These are phyloP conservation scores for Epichloe uncinata DNA, from an alignment of 2,329 filamentous ascomycete species.

Conservation along the genomic window DNA sequence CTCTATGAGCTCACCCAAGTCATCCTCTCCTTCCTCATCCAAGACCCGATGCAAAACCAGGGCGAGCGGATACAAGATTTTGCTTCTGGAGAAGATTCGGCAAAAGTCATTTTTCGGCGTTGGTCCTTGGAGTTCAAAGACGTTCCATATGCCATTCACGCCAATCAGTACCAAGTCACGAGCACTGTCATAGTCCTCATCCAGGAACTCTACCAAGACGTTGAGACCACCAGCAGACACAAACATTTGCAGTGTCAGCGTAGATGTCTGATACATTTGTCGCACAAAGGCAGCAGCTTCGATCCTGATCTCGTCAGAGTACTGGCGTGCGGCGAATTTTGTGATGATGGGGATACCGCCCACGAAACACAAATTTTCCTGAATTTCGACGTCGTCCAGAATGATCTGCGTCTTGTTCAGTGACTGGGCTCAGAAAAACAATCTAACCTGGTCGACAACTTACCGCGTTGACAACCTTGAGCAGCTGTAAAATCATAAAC, in stretches of 20 bases:
- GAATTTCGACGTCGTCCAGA: slow-evolving; percentile 81
- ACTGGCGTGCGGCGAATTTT: slow-evolving; percentile 89
- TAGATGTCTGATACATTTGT: slow-evolving; percentile 98
- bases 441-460: slow-evolving; percentile 13
- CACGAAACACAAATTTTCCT: slow-evolving; percentile 94
- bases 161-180: slow-evolving; percentile 89
- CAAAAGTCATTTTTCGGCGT: slow-evolving; percentile 99
- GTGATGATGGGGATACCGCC: slow-evolving; percentile 96
- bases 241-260: slow-evolving; percentile 94
- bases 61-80: slow-evolving; percentile 84
- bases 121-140: slow-evolving; percentile 91
- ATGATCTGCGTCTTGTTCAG: slow-evolving; percentile 52
- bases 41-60: slow-evolving; percentile 84
- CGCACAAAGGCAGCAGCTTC: slow-evolving; percentile 93
- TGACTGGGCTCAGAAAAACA: neutral
- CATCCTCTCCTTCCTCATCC: slow-evolving; percentile 64
- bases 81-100: slow-evolving; percentile 86
- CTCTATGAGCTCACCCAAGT: slow-evolving; percentile 76
- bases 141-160: slow-evolving; percentile 96
- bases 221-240: slow-evolving; percentile 94
- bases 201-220: slow-evolving; percentile 88
- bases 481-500: slow-evolving; percentile 69
- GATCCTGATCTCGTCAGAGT: slow-evolving; percentile 83
- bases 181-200: slow-evolving; percentile 91
- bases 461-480: slow-evolving; percentile 85